Evolutionary conservation across 352 stramenopile genomes (phyloP).

Genomic region (Phytophthora fragariaefolia): DNA sequence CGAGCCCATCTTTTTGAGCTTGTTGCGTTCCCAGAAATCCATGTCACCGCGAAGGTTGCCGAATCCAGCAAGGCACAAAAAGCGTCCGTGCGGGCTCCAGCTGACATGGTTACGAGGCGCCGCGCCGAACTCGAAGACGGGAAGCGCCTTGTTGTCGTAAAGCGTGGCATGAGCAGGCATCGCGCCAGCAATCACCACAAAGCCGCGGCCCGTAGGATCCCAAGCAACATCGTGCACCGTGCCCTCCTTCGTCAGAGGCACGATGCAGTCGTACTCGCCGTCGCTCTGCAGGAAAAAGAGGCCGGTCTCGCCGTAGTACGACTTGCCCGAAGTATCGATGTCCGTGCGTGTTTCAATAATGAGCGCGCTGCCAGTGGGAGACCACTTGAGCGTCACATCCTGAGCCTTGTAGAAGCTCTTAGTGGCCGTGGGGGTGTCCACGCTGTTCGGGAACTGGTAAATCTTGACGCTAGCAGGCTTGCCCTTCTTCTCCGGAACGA

Average conservation of each 20-base stretch:
- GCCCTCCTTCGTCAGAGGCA: constrained; percentile 89
- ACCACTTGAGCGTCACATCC: constrained; percentile 92
- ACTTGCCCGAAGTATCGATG: constrained; percentile 93
- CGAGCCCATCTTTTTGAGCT: constrained; percentile 94
- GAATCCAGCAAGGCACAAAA: constrained; percentile 96
- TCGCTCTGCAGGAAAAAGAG: constrained; percentile 96
- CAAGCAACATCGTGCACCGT: constrained; percentile 96
- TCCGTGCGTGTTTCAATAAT: constrained; percentile 93
- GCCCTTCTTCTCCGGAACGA: constrained; percentile 91
- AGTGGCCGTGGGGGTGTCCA: constrained; percentile 69
- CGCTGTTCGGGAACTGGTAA: constrained; percentile 74
- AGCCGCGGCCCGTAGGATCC: constrained; percentile 92
- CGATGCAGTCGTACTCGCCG: constrained; percentile 92
- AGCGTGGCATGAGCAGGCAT: constrained; percentile 97
- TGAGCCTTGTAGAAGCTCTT: constrained; percentile 94
- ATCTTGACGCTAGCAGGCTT: constrained; percentile 89
- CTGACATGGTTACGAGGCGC: constrained; percentile 96
- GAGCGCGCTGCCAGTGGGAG: constrained; percentile 81
- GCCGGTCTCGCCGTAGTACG: constrained; percentile 98
- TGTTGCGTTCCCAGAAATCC: constrained; percentile 97
- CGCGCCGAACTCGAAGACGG: constrained; percentile 96
- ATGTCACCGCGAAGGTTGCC: constrained; percentile 97
- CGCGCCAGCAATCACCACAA: constrained; percentile 94
- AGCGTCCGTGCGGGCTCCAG: constrained; percentile 96
- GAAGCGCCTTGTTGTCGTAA: constrained; percentile 95